Evolutionary conservation across 2,329 filamentous ascomycete species (phyloP).

Genomic region (Colletotrichum salicis): DNA sequence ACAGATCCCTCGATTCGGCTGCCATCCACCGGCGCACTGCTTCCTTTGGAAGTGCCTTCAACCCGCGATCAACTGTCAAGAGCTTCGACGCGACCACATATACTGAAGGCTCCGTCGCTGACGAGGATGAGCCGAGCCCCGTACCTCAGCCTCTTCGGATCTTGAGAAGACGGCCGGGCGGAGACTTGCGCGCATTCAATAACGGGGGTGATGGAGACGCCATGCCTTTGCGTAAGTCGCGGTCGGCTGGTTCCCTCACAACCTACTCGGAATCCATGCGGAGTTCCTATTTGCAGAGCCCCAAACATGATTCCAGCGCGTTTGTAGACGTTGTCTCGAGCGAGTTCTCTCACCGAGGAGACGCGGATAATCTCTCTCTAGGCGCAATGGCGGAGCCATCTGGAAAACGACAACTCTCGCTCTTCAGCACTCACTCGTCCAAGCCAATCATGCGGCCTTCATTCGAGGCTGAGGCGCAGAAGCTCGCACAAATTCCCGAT

Average conservation of each 20-base stretch:
- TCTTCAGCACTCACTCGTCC: conserved; percentile 71
- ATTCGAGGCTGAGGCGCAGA: conserved; percentile 88
- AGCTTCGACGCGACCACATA: conserved; percentile 72
- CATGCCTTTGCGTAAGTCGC: conserved; percentile 60
- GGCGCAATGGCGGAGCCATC: conserved; percentile 65
- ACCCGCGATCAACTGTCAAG: conserved; percentile 60
- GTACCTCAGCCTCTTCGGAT: conserved; percentile 67
- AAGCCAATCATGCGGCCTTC: conserved; percentile 75
- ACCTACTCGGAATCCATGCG: conserved; percentile 70
- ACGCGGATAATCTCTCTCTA: conserved; percentile 64
- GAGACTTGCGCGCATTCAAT: conserved; percentile 75
- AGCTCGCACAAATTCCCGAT: conserved; percentile 88
- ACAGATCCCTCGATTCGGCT: conserved; percentile 58
- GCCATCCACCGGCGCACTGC: conserved; percentile 65
- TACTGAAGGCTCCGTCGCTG: conserved; percentile 62
- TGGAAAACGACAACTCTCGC: conserved; percentile 57
- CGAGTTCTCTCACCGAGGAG: conserved; percentile 50
- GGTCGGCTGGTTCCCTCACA: conserved; percentile 68
- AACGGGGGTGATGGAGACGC: conserved; percentile 72
- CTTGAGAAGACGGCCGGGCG: conserved; percentile 78
- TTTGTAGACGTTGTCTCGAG: conserved; percentile 58
- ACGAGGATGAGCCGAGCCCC: conserved; percentile 52
- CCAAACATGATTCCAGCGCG: conserved; percentile 49
- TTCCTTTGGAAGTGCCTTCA: conserved; percentile 69
- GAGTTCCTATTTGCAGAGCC: conserved; percentile 65